Conservation (phyloP, 202 grass and related monocot species). For the Schoenoplectus triqueter region DNA sequence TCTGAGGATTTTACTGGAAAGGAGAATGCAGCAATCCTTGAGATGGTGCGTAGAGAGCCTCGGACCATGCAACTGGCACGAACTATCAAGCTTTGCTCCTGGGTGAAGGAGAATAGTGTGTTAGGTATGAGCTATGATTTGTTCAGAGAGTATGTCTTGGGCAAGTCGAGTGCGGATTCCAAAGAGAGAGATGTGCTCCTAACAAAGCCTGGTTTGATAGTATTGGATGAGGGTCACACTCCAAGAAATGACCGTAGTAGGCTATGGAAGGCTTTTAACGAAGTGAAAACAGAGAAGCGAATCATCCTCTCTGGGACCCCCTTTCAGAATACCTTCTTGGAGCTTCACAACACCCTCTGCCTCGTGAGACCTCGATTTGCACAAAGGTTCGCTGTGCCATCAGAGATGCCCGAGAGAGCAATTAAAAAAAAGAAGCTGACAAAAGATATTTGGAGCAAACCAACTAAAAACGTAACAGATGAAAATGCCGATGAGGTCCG, state of each 20-base stretch:
- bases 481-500: conserved; percentile 6
- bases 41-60: background rate
- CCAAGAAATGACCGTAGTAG: conserved; percentile 3
- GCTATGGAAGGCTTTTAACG: conserved; percentile 14
- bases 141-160: background rate
- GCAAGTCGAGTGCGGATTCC: background rate
- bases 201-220: background rate
- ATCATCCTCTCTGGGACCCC: background rate
- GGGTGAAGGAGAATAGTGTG: background rate
- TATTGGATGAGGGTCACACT: background rate
- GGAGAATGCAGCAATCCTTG: background rate
- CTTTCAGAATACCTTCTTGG: conserved; percentile 1
- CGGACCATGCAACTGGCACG: background rate
- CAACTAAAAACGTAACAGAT: background rate
- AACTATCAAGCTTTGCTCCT: background rate
- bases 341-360: conserved; percentile 4
- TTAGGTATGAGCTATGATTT: conserved; percentile 3
- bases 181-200: conserved; percentile 1
- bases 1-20: conserved; percentile 10
- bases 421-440: conserved; percentile 1
- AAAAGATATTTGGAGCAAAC: background rate
- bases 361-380: conserved; percentile 4
- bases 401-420: background rate
- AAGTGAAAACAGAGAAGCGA: conserved; percentile 1
- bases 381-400: background rate